These are phyloP conservation scores for Eimeria sp. DNA, from an alignment of 169 alveolate species.

Conservation along the genomic window DNA sequence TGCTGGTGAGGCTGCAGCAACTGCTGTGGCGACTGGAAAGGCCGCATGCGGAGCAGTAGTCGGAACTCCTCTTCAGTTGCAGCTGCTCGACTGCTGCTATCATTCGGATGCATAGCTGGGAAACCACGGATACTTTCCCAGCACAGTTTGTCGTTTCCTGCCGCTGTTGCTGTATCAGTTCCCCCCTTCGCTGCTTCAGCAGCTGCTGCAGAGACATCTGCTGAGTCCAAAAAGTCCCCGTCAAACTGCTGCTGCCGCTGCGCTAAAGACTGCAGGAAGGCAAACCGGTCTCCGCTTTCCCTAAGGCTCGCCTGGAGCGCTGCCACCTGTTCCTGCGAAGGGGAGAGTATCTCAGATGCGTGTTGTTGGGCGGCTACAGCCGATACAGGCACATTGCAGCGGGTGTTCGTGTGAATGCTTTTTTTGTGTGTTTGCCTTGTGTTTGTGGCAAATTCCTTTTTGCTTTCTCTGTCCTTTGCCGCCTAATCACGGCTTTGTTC, in stretches of 20 bases:
- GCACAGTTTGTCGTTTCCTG: background rate
- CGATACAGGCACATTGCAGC: background rate
- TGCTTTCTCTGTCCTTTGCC: background rate
- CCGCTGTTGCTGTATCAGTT: background rate
- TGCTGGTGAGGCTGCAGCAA: background rate
- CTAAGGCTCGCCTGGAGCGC: slow-evolving; percentile 50
- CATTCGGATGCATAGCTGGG: background rate
- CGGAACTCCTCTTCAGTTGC: background rate
- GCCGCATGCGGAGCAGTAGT: slow-evolving; percentile 53
- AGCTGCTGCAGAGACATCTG: background rate
- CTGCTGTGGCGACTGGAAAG: background rate
- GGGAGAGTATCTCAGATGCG: background rate
- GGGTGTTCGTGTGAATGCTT: background rate
- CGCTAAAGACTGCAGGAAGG: slow-evolving; percentile 30
- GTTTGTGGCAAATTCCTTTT: background rate
- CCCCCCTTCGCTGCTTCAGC: background rate
- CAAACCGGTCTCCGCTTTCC: slow-evolving; percentile 48
- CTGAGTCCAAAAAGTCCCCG: background rate
- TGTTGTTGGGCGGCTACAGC: background rate
- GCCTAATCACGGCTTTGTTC: background rate
- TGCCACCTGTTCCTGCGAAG: slow-evolving; percentile 27
- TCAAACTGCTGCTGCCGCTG: slow-evolving; percentile 36
- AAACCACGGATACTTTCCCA: background rate
- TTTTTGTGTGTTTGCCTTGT: background rate
- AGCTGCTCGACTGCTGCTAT: background rate